A percentile compares a stretch with the other conserved stretches of the same genome.
These are phyloP conservation scores for Debaryomycetaceae sp. DNA, from an alignment of 1,139 yeast species.

Conservation along the genomic window DNA sequence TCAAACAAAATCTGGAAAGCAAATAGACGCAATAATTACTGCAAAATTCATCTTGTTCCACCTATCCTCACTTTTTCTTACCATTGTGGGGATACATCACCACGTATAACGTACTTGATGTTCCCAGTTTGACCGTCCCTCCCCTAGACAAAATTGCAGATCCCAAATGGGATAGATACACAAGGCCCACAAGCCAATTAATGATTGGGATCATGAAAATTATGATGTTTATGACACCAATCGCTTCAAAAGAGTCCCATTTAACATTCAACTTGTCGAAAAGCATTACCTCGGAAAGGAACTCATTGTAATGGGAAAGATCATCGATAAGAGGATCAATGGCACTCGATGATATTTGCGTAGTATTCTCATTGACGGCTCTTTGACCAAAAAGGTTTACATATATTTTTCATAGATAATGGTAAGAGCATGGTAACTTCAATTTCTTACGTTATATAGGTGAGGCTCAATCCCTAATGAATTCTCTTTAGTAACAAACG, in stretches of 20 bases:
- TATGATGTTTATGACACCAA: no score
- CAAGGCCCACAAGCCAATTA: background rate
- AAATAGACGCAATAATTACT: constrained; percentile 1
- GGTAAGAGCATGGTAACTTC: no score
- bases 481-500: background rate
- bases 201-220: constrained; percentile 2
- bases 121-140: constrained; percentile 2
- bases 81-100: constrained; percentile 6
- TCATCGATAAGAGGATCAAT: constrained; percentile 1
- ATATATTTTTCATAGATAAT: no score
- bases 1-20: background rate
- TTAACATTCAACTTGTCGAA: constrained; percentile 3
- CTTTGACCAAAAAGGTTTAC: no score
- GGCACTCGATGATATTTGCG: no score
- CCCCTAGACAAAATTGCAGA: background rate
- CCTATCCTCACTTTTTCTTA: constrained; percentile 1
- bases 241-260: constrained; percentile 1
- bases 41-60: constrained; percentile 1
- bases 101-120: constrained; percentile 4
- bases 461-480: background rate
- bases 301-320: constrained; percentile 2
- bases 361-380: no score
- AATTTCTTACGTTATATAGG: background rate
- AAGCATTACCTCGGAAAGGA: constrained; percentile 3
- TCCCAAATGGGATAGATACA: background rate